Evolutionary conservation across 1,284 basidiomycete species (phyloP).

Genomic region (Mycosarcoma maydis): DNA sequence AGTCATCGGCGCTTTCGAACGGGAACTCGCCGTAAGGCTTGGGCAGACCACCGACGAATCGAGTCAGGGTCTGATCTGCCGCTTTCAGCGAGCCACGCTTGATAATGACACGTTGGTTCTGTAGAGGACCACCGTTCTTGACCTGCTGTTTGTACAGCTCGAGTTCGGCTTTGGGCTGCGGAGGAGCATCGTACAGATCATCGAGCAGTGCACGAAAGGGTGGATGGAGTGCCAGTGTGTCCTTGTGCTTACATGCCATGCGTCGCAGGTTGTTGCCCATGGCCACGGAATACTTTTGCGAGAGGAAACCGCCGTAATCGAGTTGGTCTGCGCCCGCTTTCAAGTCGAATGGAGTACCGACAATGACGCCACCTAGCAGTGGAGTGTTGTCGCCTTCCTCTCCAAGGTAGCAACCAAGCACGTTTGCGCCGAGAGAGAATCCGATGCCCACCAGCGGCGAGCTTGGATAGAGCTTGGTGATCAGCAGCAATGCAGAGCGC

Average conservation of each 20-base stretch:
- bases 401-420: conserved; percentile 89
- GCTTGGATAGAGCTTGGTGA: conserved; percentile 78
- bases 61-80: conserved; percentile 74
- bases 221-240: conserved; percentile 54
- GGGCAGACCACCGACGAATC: conserved; percentile 78
- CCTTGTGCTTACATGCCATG: conserved; percentile 49
- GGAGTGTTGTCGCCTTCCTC: conserved; percentile 82
- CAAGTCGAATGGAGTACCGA: conserved; percentile 85
- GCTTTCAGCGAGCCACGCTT: conserved; percentile 63
- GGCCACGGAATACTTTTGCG: conserved; percentile 80
- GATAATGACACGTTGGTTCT: conserved; percentile 28
- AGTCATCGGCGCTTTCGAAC: conserved; percentile 75
- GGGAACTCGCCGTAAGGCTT: conserved; percentile 57
- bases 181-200: conserved; percentile 44
- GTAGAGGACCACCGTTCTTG: conserved; percentile 34
- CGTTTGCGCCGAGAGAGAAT: conserved; percentile 92
- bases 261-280: conserved; percentile 80
- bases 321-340: conserved; percentile 70
- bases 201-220: conserved; percentile 49
- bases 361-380: conserved; percentile 75
- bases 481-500: conserved; percentile 80
- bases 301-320: conserved; percentile 71
- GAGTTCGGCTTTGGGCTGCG: conserved; percentile 36
- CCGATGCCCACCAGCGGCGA: conserved; percentile 87
- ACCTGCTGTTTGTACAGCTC: conserved; percentile 40